Base-by-base conservation (phyloP, 768 basidiomycete species). In the Sporobolomyces pararoseus region DNA sequence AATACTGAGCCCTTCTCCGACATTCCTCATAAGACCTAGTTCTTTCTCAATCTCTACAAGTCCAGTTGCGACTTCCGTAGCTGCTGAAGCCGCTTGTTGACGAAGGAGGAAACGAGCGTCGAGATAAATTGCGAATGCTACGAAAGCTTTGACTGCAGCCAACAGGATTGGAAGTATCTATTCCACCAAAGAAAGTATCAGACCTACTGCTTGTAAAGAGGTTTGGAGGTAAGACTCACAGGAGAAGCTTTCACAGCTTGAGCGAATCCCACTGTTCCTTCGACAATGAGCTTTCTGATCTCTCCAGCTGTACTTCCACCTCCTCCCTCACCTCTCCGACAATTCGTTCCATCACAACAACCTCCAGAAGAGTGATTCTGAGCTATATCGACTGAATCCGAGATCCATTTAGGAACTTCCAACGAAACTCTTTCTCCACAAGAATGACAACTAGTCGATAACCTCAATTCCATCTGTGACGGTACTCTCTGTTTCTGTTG, bases 21-120 rank as follows among this genome's bases (percentile, higher is more conserved):
- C 62, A 4, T 44, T 52, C 42, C 37, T 35, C 62, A 69, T 44
- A 13, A 69, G 2, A 12, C 68, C 68, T 17, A 69, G 49, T 50
- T 69, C 68, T 29, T 34, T 32, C 50, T 69, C 68, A 13, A 69
- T 69, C 49, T 64, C 55, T 29, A 69, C 68, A 6, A 69, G 49
- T 1, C 68, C 68, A 39, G 52, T 63, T 35, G 63, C 29, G 49
- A 69, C 50, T 1, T 31, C 31, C 7, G 21, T 31, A n/a, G 51
- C 39, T 5, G 42, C 17, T 19, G 13, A 10, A 12, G 49, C 62
- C 21, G 49, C 16, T 17, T 42, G 54, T n/a, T 69, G 34, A 27
- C 63, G 68, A 5, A 69, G 49, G 2, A 34, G 19, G 34, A 69
- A 59, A 23, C 62, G 62, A 23, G 39, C 50, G 50, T 69, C 62